Evolutionary conservation across 192 early-diverging fungal species (phyloP), one percentile per base, ranked within the genome.

Genomic region (Irineochytrium annulatum): DNA sequence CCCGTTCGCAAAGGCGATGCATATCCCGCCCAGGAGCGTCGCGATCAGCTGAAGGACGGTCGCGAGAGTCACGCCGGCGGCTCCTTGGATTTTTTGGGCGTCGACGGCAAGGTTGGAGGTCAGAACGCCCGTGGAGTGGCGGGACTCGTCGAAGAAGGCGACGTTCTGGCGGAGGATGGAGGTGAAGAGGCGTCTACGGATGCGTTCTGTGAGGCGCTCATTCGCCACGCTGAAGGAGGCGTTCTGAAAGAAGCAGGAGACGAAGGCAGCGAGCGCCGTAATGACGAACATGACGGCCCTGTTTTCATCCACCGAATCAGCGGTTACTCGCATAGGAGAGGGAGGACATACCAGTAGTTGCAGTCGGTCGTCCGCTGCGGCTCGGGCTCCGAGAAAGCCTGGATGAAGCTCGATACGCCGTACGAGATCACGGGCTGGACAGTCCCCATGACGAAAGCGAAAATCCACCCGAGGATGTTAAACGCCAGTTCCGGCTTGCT

Each of bases 151-250:
- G 70, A 93, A 96, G 76, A 85, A 96, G 2, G 72, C 88, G 59
- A 93, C 89, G 28, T 94, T 89, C 69, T 96, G 93, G n/a, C 79
- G 73, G 51, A 94, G 60, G 53, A 96, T 86, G 19, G 87, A 74
- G 1, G 70, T 52, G 75, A 94, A 95, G 3, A 77, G 69, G 20
- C 72, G 58, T 43, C 73, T 71, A 34, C 93, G 86, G 29, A 68
- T 64, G 0, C 79, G 67, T 52, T 73, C 77, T 2, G 89, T 93
- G 39, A 94, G 76, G n/a, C 76, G 56, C 59, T 90, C 89, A 33
- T 86, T 87, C 3, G 79, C 71, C 17, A 85, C 66, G 37, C 77
- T 67, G 57, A 94, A 91, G 39, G 78, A 43, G 31, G 86, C 41
- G 60, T 81, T 60, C 58, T 81, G 75, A 17, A 81, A 66, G 62